Base-by-base conservation (phyloP, 2,329 filamentous ascomycete genomes). In the Ceratocystiopsis sp. region DNA sequence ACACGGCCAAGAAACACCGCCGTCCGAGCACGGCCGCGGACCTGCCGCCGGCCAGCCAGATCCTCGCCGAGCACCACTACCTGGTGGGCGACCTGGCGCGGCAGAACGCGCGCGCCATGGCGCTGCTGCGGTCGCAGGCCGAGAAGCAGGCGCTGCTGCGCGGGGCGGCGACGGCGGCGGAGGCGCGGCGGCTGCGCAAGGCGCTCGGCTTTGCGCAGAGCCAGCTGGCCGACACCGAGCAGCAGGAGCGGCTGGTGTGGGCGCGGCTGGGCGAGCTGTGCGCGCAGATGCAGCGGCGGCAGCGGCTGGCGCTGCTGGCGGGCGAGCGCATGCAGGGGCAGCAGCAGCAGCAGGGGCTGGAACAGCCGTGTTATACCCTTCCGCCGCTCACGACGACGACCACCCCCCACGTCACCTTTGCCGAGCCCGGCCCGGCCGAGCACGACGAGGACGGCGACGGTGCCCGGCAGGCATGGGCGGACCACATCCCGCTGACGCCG, bases 211-310 rank as follows among this genome's bases (percentile, higher is more conserved):
- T 64, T 43, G 46, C 73, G 12, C 61, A 55, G 39, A 56, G 55
- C 41, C 63, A 62, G 45, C 60, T 75, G 32, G 52, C 56, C n/a
- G 59, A 65, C 37, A 63, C 60, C 0, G 61, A 63, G 3, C 58
- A 62, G 42, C 66, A 73, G 50, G 65, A 75, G 50, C 61, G 57
- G 42, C 49, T 57, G 15, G 62, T 72, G 8, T 53, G 67, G 35
- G 45, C 57, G 15, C 58, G 69, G 3, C 56, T 75, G n/a, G 57
- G 62, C 13, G 68, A 74, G 45, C 49, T 75, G 14, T 59, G 63
- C 33, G 54, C 66, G 15, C 68, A 75, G 53, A 61, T 69, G 14
- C 62, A 65, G 49, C 64, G 61, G 35, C 59, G 61, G 3, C 61
- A 66, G 42, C 55, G 61, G 3, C 62, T 59, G 59, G 50, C 51